Conservation (phyloP, 164 flowering plant species). For the Magnolia officinalis region DNA sequence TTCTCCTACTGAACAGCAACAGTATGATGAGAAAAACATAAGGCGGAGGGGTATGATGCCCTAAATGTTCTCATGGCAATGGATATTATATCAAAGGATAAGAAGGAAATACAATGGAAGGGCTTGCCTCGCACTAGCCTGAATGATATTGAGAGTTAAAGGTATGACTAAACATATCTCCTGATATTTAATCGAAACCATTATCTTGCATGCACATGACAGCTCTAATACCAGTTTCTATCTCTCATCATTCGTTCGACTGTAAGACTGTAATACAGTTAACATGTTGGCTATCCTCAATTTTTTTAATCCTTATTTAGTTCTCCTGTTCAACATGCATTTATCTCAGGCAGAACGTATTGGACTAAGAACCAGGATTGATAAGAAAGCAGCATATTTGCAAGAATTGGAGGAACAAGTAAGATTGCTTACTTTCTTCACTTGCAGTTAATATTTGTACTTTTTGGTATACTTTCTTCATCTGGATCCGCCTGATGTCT, state of each 20-base stretch:
- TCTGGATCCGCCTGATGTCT: not conserved
- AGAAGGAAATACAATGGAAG: slow-evolving; percentile 82
- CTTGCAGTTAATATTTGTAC: not conserved
- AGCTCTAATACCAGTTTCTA: slow-evolving; percentile 6
- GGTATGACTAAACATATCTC: slow-evolving; percentile 27
- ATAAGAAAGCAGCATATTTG: slow-evolving; percentile 88
- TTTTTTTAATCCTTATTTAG: not conserved
- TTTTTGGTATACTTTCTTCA: not conserved
- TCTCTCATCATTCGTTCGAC: not conserved
- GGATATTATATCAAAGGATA: slow-evolving; percentile 84
- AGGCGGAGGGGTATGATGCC: slow-evolving; percentile 81
- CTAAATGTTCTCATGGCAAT: slow-evolving; percentile 88
- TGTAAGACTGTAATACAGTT: not conserved
- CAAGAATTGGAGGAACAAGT: slow-evolving; percentile 95
- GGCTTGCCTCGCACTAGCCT: slow-evolving; percentile 70
- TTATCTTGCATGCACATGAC: no score
- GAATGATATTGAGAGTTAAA: slow-evolving; percentile 69
- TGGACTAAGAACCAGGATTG: slow-evolving; percentile 61
- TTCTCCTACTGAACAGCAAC: slow-evolving; percentile 43
- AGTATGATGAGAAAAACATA: slow-evolving; percentile 80
- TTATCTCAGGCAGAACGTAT: slow-evolving; percentile 58
- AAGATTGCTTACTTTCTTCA: slow-evolving; percentile 16
- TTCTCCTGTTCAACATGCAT: not conserved
- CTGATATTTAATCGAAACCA: not conserved
- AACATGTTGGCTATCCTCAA: not conserved